These are phyloP conservation scores for Auriculariales sp. DNA, from an alignment of 768 basidiomycete genomes.

Conservation along the genomic window DNA sequence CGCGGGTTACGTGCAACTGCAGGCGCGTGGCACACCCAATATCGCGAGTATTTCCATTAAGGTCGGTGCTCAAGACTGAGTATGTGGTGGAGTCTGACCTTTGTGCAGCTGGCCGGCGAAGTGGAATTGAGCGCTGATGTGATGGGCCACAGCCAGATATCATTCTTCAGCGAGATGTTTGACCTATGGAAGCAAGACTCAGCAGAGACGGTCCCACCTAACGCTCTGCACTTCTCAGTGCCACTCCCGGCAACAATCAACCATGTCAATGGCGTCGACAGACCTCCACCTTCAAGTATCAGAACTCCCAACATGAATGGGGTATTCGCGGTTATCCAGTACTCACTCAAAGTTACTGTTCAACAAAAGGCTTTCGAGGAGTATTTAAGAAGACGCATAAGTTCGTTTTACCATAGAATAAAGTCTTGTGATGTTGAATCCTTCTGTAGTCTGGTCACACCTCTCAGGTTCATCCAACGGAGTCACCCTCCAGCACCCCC, in stretches of 20 bases:
- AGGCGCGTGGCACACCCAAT: conserved; percentile 16
- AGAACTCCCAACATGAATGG: not conserved
- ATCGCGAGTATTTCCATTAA: conserved; percentile 30
- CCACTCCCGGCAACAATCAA: not conserved
- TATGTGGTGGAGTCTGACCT: not conserved
- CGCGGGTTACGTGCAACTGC: conserved; percentile 28
- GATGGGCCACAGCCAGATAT: not conserved
- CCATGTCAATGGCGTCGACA: not conserved
- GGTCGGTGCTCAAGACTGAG: conserved; percentile 17
- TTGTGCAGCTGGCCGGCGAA: conserved; percentile 12
- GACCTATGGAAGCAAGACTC: conserved; percentile 9
- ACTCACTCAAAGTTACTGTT: conserved; percentile 1
- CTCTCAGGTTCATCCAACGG: conserved; percentile 38
- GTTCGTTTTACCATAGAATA: not conserved
- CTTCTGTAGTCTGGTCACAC: conserved; percentile 27
- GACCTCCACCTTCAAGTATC: not conserved
- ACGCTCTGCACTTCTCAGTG: not conserved
- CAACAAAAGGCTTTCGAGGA: not conserved
- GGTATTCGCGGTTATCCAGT: not conserved
- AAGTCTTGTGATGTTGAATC: not conserved
- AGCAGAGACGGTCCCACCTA: conserved; percentile 6
- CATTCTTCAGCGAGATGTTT: conserved; percentile 7
- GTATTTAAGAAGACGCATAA: conserved; percentile 2
- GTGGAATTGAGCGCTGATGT: conserved; percentile 8
- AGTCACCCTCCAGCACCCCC: conserved; percentile 43